A percentile compares a stretch with the other conserved stretches of the same genome.
Evolutionary conservation across 257 asterid genomes (phyloP).

Genomic region (Gynochthodes officinalis): DNA sequence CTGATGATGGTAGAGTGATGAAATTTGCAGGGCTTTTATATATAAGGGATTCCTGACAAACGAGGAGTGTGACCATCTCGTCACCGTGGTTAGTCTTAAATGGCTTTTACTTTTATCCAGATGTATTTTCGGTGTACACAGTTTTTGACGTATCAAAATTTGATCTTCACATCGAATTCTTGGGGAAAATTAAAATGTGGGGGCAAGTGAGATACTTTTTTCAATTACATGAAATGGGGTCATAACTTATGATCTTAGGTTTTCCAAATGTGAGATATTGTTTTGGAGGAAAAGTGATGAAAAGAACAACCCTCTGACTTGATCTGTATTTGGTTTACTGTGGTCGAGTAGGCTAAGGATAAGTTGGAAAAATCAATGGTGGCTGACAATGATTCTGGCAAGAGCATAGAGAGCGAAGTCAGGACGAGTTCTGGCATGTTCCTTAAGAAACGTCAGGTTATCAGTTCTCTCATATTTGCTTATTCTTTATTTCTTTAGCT

Average conservation of each 20-base stretch:
- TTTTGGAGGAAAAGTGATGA: not conserved
- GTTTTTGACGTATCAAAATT: not conserved
- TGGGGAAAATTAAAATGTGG: not conserved
- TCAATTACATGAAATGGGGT: not conserved
- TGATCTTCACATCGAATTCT: not conserved
- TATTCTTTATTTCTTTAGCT: not conserved
- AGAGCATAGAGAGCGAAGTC: conserved; percentile 80
- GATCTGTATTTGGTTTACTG: conserved; percentile 19
- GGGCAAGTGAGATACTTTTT: not conserved
- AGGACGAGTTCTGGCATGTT: conserved; percentile 96
- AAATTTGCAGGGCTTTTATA: conserved; percentile 64
- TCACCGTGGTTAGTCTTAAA: conserved; percentile 53
- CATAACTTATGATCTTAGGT: not conserved
- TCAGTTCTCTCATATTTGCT: conserved; percentile 14
- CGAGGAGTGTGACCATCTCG: conserved; percentile 83
- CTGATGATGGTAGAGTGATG: conserved; percentile 5
- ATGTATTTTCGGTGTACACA: not conserved
- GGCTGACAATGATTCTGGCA: conserved; percentile 83
- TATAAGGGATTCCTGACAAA: conserved; percentile 63
- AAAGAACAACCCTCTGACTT: not conserved
- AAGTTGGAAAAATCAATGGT: conserved; percentile 95
- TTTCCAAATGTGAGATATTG: not conserved
- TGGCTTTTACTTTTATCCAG: not conserved
- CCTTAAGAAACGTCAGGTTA: conserved; percentile 64
- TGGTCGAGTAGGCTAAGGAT: conserved; percentile 66